Conservation (phyloP, 805 yeast genomes). For the Ogataea populi-albae region DNA sequence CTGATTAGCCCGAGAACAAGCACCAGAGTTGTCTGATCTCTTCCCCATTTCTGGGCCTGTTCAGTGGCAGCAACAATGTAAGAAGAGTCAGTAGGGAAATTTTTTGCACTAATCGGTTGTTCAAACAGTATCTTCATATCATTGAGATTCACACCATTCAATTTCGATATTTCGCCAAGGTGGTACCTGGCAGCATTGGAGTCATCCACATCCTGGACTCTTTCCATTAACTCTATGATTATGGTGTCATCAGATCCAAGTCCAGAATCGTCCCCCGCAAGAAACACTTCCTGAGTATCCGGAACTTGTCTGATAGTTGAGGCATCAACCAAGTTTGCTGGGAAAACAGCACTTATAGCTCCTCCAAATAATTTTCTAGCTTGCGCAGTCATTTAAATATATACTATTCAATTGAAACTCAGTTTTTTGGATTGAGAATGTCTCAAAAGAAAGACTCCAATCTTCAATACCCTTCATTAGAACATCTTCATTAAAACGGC, state of each 20-base stretch:
- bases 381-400: neutral
- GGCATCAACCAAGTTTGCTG: constrained; percentile 67
- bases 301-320: constrained; percentile 80
- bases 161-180: constrained; percentile 49
- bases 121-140: constrained; percentile 9
- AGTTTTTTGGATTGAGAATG: too few species aligned
- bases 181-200: constrained; percentile 48
- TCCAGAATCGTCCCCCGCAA: constrained; percentile 31
- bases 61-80: constrained; percentile 39
- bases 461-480: too few species aligned
- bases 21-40: constrained; percentile 36
- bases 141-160: constrained; percentile 34
- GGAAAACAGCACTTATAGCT: constrained; percentile 60
- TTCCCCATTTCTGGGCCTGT: constrained; percentile 53
- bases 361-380: constrained; percentile 68
- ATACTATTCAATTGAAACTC: too few species aligned
- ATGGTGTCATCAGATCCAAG: constrained; percentile 49
- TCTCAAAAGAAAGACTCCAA: too few species aligned
- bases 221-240: constrained; percentile 63
- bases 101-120: constrained; percentile 5
- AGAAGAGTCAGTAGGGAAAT: constrained; percentile 23
- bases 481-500: too few species aligned
- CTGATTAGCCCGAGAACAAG: constrained; percentile 59
- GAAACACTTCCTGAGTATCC: constrained; percentile 90
- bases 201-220: constrained; percentile 37